phyloP scores from a whole-genome alignment of 495 filamentous ascomycete species.

The Talaromyces thailandensis region DNA sequence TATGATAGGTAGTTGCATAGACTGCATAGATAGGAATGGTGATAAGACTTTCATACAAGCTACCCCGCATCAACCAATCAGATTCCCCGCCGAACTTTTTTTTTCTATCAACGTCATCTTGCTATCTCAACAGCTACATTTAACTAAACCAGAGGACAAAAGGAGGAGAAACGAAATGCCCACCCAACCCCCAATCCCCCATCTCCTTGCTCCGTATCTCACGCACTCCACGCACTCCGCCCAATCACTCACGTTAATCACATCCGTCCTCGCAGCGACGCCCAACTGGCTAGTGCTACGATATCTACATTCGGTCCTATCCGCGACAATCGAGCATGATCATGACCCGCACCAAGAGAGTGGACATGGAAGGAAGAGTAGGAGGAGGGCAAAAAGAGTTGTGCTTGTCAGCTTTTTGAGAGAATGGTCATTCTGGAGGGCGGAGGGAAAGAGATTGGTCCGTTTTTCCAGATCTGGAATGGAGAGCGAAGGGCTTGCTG shows the following conservation, averaged over 20 bases:
- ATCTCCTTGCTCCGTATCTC: constrained; percentile 60
- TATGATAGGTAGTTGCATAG: not conserved
- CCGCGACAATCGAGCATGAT: constrained; percentile 8
- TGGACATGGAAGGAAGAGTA: not conserved
- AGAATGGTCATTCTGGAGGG: constrained; percentile 67
- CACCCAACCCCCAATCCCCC: constrained; percentile 49
- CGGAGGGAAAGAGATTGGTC: constrained; percentile 52
- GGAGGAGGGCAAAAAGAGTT: constrained; percentile 32
- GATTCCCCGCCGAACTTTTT: constrained; percentile 21
- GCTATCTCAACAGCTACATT: no score
- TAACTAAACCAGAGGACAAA: no score
- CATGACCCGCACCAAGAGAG: not conserved
- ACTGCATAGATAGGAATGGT: not conserved
- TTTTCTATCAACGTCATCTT: constrained; percentile 17
- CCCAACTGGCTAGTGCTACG: constrained; percentile 68
- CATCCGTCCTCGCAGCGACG: constrained; percentile 59
- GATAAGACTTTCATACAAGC: not conserved
- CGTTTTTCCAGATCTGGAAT: not conserved
- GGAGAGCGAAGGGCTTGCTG: not conserved
- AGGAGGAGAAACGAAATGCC: constrained; percentile 24
- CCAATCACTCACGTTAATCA: constrained; percentile 59
- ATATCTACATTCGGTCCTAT: constrained; percentile 51
- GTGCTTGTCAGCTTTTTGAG: constrained; percentile 74
- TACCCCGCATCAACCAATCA: constrained; percentile 19
- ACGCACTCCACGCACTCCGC: constrained; percentile 9